Base-by-base conservation (phyloP, 1,139 yeast genomes). In the Geotrichum citri-aurantii region DNA sequence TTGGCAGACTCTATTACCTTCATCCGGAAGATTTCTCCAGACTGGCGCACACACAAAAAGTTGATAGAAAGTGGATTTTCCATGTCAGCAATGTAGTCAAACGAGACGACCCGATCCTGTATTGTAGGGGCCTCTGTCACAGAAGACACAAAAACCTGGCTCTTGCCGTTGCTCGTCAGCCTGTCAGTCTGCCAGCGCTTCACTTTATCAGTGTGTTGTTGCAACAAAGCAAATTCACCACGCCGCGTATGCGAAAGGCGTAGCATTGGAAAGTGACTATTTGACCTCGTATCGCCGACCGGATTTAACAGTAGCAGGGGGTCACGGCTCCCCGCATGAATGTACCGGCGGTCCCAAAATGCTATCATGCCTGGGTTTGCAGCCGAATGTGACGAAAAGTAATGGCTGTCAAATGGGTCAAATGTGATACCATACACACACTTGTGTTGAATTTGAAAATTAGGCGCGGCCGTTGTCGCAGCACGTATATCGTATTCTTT, bases 301-400 rank as follows among this genome's bases (percentile, higher is more conserved):
- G 88, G 84, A 59, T 81, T 83, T 68, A 90, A 75, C 60, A 40
- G 68, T 57, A 57, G 69, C 56, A 26, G 64, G 52, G 44, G 65
- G 11, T 57, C 60, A 26, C 68, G 61, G 37, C 71, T 68, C 7
- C 21, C n/a, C 17, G 44, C 21, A 26, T 74, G 65, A 62, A 90
- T 71, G 64, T 81, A 84, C 61, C 97, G 79, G 61, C 95, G 79
- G 70, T 92, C 98, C 95, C 96, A 92, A 14, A 91, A 78, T 0
- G 93, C 85, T 59, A 91, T 74, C 0, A 95, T 82, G 1, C 97
- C 96, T 67, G 88, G 95, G 65, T 90, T 97, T 56, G 90, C 82
- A 63, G 81, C 82, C 0, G 95, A 84, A 48, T 89, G 21, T n/a
- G 44, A 37, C 19, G 44, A 83, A 71, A 90, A 88, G 64, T 82